phyloP scores from a whole-genome alignment of 208 protist species.

The Acanthamoeba sp. region DNA sequence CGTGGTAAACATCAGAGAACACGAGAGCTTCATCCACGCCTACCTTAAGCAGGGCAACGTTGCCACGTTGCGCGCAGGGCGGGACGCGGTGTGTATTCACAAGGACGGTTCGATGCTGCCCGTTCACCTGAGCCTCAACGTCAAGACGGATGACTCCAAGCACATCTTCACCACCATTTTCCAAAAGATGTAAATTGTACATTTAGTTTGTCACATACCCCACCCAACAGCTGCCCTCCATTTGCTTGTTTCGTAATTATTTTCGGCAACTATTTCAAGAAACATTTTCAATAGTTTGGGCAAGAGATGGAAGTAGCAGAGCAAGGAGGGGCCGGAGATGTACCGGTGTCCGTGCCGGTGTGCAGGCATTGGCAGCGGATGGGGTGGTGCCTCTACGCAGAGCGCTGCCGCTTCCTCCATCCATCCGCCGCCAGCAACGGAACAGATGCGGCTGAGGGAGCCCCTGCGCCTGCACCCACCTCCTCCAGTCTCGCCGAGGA shows the following conservation, averaged over 20 bases:
- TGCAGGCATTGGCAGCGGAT: slow-evolving; percentile 43
- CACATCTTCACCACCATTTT: slow-evolving; percentile 52
- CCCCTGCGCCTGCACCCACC: background rate
- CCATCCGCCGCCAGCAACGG: background rate
- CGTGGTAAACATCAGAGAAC: background rate
- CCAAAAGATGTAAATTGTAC: slow-evolving; percentile 35
- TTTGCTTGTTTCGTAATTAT: too few species aligned
- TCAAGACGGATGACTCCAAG: slow-evolving; percentile 35
- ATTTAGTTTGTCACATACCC: too few species aligned
- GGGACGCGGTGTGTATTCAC: slow-evolving; percentile 17
- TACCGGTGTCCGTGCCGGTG: background rate
- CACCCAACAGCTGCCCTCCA: too few species aligned
- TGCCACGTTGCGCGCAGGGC: background rate
- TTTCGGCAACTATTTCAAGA: too few species aligned
- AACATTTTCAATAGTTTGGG: too few species aligned
- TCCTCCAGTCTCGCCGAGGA: background rate
- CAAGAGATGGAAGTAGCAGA: background rate
- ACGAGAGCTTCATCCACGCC: background rate
- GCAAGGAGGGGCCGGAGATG: background rate
- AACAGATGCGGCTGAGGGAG: background rate
- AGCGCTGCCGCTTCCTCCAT: slow-evolving; percentile 12
- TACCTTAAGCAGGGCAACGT: slow-evolving; percentile 6
- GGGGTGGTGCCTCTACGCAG: background rate
- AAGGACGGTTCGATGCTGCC: slow-evolving; percentile 71
- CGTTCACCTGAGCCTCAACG: slow-evolving; percentile 43